Percentiles rank a stretch among this genome's conserved stretches.
Evolutionary conservation across 768 basidiomycete species (phyloP).

Genomic region (Suillus sp.): DNA sequence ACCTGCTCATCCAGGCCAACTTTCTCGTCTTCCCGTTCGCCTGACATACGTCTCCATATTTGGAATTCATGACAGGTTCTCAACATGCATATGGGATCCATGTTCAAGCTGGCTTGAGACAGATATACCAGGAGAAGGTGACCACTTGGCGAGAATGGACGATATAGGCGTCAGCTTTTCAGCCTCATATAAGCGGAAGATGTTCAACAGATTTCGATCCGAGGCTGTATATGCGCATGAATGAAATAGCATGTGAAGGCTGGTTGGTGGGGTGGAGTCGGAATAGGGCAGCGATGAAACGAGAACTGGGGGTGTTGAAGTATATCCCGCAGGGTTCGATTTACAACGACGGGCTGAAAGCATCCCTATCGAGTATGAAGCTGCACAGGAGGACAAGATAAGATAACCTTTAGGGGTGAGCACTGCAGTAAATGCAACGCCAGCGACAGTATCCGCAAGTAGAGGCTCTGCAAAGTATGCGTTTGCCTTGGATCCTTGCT

Average conservation of each 20-base stretch:
- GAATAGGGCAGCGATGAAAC: slow-evolving; percentile 70
- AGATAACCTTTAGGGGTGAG: slow-evolving; percentile 63
- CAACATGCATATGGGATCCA: slow-evolving; percentile 71
- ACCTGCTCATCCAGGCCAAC: slow-evolving; percentile 40
- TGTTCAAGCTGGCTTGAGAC: slow-evolving; percentile 55
- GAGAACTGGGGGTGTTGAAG: slow-evolving; percentile 69
- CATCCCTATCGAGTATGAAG: slow-evolving; percentile 5
- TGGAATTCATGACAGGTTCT: slow-evolving; percentile 76
- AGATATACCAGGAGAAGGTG: slow-evolving; percentile 43
- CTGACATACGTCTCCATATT: slow-evolving; percentile 54
- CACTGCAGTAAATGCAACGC: slow-evolving; percentile 41
- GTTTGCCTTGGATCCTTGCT: slow-evolving; percentile 35
- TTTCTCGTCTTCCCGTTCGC: slow-evolving; percentile 32
- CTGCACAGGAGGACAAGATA: not conserved
- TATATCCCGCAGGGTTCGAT: slow-evolving; percentile 74
- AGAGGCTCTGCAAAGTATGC: slow-evolving; percentile 71
- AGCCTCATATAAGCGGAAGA: slow-evolving; percentile 78
- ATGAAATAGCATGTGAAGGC: slow-evolving; percentile 75
- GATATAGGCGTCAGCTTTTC: slow-evolving; percentile 68
- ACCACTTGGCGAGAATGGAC: slow-evolving; percentile 68
- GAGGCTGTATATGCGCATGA: slow-evolving; percentile 67
- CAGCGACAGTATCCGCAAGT: slow-evolving; percentile 44
- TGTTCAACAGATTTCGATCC: slow-evolving; percentile 68
- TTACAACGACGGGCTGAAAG: slow-evolving; percentile 65
- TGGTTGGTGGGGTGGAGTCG: slow-evolving; percentile 79